These are phyloP conservation scores for Cyclanthera cordifolia DNA, from an alignment of 306 rosid species.

Conservation along the genomic window DNA sequence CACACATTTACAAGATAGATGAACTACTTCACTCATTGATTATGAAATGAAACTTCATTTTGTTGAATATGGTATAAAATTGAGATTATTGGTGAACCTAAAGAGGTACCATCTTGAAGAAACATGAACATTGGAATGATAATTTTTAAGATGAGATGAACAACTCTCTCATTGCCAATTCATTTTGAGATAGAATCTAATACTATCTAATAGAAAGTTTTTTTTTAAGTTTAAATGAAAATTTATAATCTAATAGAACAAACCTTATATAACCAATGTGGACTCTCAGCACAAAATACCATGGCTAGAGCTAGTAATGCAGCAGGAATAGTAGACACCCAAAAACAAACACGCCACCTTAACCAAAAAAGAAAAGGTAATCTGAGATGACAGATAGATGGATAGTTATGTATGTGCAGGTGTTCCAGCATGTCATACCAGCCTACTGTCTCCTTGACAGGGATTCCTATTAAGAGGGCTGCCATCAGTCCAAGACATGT, in stretches of 20 bases:
- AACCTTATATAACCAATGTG: conserved; percentile 90
- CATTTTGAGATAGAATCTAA: too few species aligned
- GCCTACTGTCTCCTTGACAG: conserved; percentile 66
- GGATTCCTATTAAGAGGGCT: conserved; percentile 83
- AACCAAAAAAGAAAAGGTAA: conserved; percentile 16
- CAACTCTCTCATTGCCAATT: too few species aligned
- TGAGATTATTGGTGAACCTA: too few species aligned
- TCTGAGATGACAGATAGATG: conserved; percentile 18
- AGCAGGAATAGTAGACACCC: conserved; percentile 80
- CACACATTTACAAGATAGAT: too few species aligned
- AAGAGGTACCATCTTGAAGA: too few species aligned
- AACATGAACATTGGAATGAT: too few species aligned
- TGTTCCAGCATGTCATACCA: conserved; percentile 38
- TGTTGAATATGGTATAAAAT: too few species aligned
- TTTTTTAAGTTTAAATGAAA: too few species aligned
- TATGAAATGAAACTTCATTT: too few species aligned
- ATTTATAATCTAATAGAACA: background rate
- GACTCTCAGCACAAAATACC: conserved; percentile 84
- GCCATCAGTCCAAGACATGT: conserved; percentile 89
- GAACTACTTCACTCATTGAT: too few species aligned
- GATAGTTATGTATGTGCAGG: conserved; percentile 13
- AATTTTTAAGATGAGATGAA: too few species aligned
- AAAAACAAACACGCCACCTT: conserved; percentile 98
- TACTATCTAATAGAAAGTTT: too few species aligned
- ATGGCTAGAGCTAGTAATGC: conserved; percentile 59